Evolutionary conservation across 495 filamentous ascomycete genomes (phyloP).

Genomic region (Tirmania nivea): DNA sequence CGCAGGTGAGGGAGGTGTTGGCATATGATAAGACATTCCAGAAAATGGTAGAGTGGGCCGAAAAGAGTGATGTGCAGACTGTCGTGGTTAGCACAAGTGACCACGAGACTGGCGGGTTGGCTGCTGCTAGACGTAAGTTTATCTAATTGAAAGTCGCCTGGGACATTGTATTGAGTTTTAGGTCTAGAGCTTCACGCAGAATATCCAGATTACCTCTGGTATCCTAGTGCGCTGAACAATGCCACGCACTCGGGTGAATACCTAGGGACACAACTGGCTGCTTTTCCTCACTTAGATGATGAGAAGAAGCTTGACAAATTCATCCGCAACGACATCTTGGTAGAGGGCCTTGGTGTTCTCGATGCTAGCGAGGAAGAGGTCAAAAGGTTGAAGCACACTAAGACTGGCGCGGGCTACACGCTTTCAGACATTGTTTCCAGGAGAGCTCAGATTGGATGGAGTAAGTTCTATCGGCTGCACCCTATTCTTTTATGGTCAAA

Average conservation of each 20-base stretch:
- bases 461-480: background rate
- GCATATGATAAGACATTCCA: constrained; percentile 77
- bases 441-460: constrained; percentile 79
- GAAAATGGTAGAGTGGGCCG: constrained; percentile 63
- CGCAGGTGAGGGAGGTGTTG: constrained; percentile 83
- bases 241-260: constrained; percentile 59
- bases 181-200: constrained; percentile 31
- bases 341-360: constrained; percentile 44
- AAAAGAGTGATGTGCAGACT: constrained; percentile 46
- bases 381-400: constrained; percentile 32
- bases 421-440: constrained; percentile 72
- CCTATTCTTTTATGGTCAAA: background rate
- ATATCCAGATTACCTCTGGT: constrained; percentile 50
- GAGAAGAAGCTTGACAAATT: constrained; percentile 16
- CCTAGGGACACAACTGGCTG: constrained; percentile 34
- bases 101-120: constrained; percentile 82
- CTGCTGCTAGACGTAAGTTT: constrained; percentile 48
- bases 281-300: constrained; percentile 23
- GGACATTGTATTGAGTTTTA: too few relatives aligned
- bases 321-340: constrained; percentile 20
- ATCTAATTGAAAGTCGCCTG: too few relatives aligned
- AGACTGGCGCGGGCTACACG: constrained; percentile 27
- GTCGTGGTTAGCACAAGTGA: constrained; percentile 78
- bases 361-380: constrained; percentile 57
- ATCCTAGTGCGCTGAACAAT: constrained; percentile 55